Percentiles rank a stretch among this genome's conserved stretches.
Conservation (phyloP, 129 eudicot species). For the Pulicaria dysenterica region DNA sequence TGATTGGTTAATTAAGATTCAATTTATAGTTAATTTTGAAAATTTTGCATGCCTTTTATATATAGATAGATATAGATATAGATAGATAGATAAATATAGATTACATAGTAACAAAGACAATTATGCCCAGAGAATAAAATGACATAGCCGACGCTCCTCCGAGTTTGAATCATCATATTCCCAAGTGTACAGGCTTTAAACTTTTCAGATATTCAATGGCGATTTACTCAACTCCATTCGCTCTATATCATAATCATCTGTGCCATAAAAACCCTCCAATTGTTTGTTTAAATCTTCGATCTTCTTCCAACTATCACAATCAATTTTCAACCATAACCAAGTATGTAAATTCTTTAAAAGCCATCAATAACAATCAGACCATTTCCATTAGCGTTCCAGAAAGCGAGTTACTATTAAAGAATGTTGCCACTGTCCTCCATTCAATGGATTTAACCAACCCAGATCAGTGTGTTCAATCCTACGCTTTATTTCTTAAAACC, state of each 20-base stretch:
- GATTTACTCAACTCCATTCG: slow-evolving; percentile 16
- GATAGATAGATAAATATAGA: too few relatives aligned
- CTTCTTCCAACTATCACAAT: slow-evolving; percentile 12
- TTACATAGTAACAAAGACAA: too few relatives aligned
- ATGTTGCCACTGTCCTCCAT: slow-evolving; percentile 26
- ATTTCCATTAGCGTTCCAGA: slow-evolving; percentile 12
- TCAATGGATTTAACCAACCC: slow-evolving; percentile 39
- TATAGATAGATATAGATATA: too few relatives aligned
- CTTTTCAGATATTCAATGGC: slow-evolving; percentile 5
- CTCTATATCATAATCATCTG: slow-evolving; percentile 5
- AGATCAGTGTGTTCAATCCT: slow-evolving; percentile 31
- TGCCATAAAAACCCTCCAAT: slow-evolving; percentile 15
- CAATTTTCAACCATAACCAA: slow-evolving; percentile 17
- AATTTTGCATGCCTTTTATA: too few relatives aligned
- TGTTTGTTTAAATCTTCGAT: neutral
- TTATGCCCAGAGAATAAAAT: too few relatives aligned
- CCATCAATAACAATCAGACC: slow-evolving; percentile 7
- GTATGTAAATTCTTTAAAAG: neutral
- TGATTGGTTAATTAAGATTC: too few relatives aligned
- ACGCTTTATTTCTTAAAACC: slow-evolving; percentile 28
- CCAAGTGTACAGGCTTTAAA: too few relatives aligned
- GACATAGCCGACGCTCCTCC: too few relatives aligned
- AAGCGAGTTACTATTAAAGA: neutral
- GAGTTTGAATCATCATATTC: too few relatives aligned
- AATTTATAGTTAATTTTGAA: too few relatives aligned